Evolutionary conservation across 441 rosid genomes (phyloP).

Genomic region (Arabidopsis hybrid): DNA sequence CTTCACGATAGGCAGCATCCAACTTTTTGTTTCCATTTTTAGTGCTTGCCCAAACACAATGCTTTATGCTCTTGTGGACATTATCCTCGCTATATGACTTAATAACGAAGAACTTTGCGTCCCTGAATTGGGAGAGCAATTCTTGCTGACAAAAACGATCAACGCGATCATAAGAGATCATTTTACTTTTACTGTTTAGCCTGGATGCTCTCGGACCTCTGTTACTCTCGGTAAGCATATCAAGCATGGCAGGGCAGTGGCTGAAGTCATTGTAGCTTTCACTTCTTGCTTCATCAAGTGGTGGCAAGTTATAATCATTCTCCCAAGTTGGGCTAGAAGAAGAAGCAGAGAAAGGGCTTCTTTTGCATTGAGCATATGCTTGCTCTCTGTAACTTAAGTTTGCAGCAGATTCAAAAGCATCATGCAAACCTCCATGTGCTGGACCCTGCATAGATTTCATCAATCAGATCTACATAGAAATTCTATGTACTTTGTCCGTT

Average conservation of each 20-base stretch:
- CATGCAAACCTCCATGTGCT: constrained; percentile 49
- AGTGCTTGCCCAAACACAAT: constrained; percentile 67
- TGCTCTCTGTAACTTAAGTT: constrained; percentile 51
- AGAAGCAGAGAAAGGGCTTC: constrained; percentile 48
- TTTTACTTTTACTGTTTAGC: constrained; percentile 49
- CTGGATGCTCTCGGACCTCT: constrained; percentile 69
- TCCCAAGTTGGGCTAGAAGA: constrained; percentile 49
- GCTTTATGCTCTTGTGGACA: constrained; percentile 61
- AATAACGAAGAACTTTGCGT: constrained; percentile 62
- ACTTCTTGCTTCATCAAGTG: constrained; percentile 57
- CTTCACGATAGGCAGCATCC: constrained; percentile 61
- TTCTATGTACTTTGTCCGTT: neutral
- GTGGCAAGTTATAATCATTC: constrained; percentile 56
- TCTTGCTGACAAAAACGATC: constrained; percentile 43
- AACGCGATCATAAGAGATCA: constrained; percentile 34
- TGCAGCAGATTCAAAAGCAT: constrained; percentile 56
- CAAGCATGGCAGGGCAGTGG: constrained; percentile 54
- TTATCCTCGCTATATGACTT: constrained; percentile 69
- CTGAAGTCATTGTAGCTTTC: constrained; percentile 56
- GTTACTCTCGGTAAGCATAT: constrained; percentile 63
- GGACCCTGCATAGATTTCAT: constrained; percentile 53
- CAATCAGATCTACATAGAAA: constrained; percentile 2
- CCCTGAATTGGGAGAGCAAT: constrained; percentile 40
- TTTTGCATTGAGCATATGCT: constrained; percentile 46
- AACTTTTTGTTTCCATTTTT: constrained; percentile 60